Conservation (phyloP, 2,329 filamentous ascomycete species). For the Dactylonectria estremocensis region DNA sequence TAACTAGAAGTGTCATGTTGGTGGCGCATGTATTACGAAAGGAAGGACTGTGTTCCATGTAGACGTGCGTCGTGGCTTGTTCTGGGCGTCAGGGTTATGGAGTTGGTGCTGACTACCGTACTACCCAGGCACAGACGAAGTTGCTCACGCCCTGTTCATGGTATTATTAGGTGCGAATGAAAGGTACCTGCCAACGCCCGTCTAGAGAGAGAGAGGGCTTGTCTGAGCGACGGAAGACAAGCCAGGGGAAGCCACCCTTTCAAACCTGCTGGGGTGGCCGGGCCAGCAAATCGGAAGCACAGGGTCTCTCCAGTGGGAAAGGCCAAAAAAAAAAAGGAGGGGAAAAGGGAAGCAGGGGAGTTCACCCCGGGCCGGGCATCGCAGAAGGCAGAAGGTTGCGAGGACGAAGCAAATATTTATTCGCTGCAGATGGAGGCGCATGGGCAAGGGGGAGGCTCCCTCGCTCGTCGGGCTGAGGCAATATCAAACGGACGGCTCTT, state of each 20-base stretch:
- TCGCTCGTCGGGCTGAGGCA: too few species aligned
- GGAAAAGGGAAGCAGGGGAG: conserved; percentile 16
- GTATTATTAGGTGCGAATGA: too few species aligned
- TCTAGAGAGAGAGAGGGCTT: neutral
- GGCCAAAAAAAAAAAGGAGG: neutral
- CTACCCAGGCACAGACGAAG: neutral
- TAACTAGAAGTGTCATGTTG: neutral
- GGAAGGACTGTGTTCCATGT: too few species aligned
- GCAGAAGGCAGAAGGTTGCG: neutral
- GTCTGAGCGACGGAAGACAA: conserved; percentile 15
- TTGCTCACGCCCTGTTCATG: too few species aligned
- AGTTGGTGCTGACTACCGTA: conserved; percentile 3
- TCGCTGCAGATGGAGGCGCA: too few species aligned
- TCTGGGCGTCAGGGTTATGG: neutral
- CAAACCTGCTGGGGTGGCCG: neutral
- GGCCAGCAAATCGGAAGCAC: conserved; percentile 34
- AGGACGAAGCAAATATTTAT: neutral
- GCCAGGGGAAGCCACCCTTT: neutral
- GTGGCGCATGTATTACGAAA: neutral
- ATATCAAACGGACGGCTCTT: neutral
- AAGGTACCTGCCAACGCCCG: too few species aligned
- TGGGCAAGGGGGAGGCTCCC: too few species aligned
- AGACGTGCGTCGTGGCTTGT: too few species aligned
- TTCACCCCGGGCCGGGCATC: neutral
- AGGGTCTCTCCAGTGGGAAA: neutral